A percentile compares a stretch with the other conserved stretches of the same genome.
These are phyloP conservation scores for Dittrichia graveolens DNA, from an alignment of 129 eudicot genomes.

Conservation along the genomic window DNA sequence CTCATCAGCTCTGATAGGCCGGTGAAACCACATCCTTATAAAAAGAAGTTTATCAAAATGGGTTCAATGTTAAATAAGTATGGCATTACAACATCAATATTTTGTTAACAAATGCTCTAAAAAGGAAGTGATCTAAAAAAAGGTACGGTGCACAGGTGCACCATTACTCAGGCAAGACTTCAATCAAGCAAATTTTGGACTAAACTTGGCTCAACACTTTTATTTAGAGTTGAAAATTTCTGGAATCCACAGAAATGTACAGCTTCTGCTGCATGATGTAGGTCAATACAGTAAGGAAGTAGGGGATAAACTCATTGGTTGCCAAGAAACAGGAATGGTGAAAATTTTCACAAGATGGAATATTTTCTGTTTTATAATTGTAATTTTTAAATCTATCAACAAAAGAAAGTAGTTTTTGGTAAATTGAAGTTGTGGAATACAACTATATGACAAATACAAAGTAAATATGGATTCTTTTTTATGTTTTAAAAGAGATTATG, in stretches of 20 bases:
- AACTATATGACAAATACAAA: background rate
- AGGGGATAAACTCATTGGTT: no score
- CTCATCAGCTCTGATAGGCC: constrained; percentile 87
- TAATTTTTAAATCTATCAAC: background rate
- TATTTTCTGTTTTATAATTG: background rate
- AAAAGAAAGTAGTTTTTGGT: background rate
- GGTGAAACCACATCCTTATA: constrained; percentile 96
- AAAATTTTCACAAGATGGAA: background rate
- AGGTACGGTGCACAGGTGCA: constrained; percentile 5
- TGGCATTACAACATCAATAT: background rate
- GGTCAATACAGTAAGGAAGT: background rate
- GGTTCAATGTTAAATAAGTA: constrained; percentile 11
- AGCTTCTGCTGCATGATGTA: background rate
- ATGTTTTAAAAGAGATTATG: background rate
- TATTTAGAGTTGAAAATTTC: background rate
- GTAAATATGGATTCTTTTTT: background rate
- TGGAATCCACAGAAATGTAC: background rate
- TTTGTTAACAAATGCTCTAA: background rate
- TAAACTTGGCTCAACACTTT: background rate
- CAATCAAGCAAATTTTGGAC: constrained; percentile 8
- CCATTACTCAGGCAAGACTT: constrained; percentile 1
- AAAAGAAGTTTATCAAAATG: background rate
- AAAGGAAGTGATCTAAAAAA: no score
- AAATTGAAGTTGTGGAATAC: background rate
- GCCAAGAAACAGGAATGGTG: no score